Evolutionary conservation across 139 green algal species (phyloP).

Genomic region (Choricystis sp.): DNA sequence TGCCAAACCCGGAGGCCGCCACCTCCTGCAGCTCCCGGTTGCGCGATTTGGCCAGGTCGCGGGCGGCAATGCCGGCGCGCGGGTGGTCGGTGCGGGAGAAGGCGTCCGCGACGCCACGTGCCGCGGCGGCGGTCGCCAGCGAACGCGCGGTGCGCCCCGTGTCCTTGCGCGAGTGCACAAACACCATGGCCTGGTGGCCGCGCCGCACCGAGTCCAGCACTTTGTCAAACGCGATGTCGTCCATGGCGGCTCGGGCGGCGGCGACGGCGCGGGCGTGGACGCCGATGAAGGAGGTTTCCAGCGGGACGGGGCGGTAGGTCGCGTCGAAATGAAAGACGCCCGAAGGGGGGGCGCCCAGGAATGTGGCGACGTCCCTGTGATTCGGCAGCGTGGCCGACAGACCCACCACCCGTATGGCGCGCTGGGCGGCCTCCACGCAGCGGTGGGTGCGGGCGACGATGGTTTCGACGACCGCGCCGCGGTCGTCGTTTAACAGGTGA

Average conservation of each 20-base stretch:
- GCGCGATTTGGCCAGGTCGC: slow-evolving; percentile 64
- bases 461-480: slow-evolving; percentile 94
- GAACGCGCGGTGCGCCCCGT: slow-evolving; percentile 78
- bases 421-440: slow-evolving; percentile 84
- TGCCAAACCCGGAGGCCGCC: slow-evolving; percentile 69
- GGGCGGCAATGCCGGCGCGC: slow-evolving; percentile 32
- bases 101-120: too few species aligned
- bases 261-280: slow-evolving; percentile 73
- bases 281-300: slow-evolving; percentile 82
- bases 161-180: slow-evolving; percentile 95
- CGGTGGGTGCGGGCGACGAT: slow-evolving; percentile 85
- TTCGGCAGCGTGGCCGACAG: slow-evolving; percentile 96
- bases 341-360: slow-evolving; percentile 49
- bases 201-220: slow-evolving; percentile 53
- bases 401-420: slow-evolving; percentile 96
- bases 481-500: slow-evolving; percentile 94
- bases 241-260: slow-evolving; percentile 59
- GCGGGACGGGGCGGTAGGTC: slow-evolving; percentile 81
- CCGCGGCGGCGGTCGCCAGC: slow-evolving; percentile 22
- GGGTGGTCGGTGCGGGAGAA: slow-evolving; percentile 20
- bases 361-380: slow-evolving; percentile 83
- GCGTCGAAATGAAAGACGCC: slow-evolving; percentile 95
- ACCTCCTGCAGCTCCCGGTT: slow-evolving; percentile 82
- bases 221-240: slow-evolving; percentile 83
- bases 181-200: slow-evolving; percentile 97